Conservation (phyloP, 78 protist species). For the Pigoraptor vietnamica region DNA sequence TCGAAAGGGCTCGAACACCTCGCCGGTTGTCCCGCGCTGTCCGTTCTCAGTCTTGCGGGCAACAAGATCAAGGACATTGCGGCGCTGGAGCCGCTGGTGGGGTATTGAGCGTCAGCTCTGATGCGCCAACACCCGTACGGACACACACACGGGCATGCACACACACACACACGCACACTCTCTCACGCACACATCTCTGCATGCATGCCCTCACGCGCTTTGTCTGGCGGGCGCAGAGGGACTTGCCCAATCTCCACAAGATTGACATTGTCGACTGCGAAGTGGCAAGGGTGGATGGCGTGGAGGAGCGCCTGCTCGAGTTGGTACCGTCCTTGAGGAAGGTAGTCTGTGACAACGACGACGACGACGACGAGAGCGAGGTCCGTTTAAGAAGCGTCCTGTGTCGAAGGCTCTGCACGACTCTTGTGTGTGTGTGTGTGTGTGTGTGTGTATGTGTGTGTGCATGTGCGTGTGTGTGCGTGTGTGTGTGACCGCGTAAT, state of each 20-base stretch:
- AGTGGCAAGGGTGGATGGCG: not conserved
- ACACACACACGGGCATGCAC: too few relatives aligned
- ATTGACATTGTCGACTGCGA: not conserved
- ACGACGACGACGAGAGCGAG: not conserved
- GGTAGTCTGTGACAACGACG: not conserved
- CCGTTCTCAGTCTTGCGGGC: not conserved
- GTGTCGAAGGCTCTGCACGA: too few relatives aligned
- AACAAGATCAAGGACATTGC: not conserved
- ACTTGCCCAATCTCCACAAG: not conserved
- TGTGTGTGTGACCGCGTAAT: not conserved
- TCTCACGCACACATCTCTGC: too few relatives aligned
- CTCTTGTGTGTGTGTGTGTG: not conserved
- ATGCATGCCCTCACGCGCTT: too few relatives aligned
- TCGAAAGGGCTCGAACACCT: not conserved
- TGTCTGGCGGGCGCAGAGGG: too few relatives aligned
- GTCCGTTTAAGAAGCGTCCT: not conserved
- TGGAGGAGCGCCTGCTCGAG: not conserved
- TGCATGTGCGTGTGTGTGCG: not conserved
- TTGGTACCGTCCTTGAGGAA: not conserved
- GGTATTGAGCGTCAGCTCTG: too few relatives aligned
- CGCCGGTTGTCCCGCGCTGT: not conserved
- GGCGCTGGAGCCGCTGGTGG: not conserved
- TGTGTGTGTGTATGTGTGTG: not conserved
- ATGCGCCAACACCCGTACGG: too few relatives aligned
- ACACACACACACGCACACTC: too few relatives aligned